A percentile compares a stretch with the other conserved stretches of the same genome.
Conservation (phyloP, 148 eudicot species). For the Amaranthus palmeri region DNA sequence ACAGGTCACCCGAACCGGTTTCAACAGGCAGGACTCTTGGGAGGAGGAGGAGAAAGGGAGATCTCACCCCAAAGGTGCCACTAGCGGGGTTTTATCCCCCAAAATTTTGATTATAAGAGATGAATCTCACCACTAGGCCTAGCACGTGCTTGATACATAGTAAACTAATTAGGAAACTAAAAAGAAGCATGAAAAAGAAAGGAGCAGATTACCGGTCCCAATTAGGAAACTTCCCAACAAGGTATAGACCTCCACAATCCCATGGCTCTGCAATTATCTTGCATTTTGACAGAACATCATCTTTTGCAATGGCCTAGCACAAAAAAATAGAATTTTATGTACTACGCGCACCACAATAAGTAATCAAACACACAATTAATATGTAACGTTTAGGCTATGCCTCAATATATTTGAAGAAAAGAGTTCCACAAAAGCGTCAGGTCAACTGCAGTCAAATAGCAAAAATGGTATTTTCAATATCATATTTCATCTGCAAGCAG, state of each 20-base stretch:
- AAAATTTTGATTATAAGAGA: too few relatives aligned
- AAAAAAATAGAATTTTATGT: slow-evolving; percentile 1
- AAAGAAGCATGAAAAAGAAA: background rate
- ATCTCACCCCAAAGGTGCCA: too few relatives aligned
- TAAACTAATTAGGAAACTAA: background rate
- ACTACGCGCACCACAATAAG: slow-evolving; percentile 9
- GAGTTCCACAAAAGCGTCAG: background rate
- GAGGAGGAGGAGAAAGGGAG: too few relatives aligned
- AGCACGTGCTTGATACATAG: too few relatives aligned
- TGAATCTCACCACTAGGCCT: too few relatives aligned
- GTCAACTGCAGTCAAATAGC: background rate
- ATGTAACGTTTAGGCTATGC: background rate
- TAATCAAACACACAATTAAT: background rate
- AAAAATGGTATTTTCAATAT: background rate
- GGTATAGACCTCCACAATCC: slow-evolving; percentile 99
- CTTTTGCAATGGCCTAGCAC: slow-evolving; percentile 93
- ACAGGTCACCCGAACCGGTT: too few relatives aligned
- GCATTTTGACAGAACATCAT: slow-evolving; percentile 63
- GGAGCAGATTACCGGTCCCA: slow-evolving; percentile 83
- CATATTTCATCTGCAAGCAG: background rate
- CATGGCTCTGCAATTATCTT: slow-evolving; percentile 97
- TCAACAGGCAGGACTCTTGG: too few relatives aligned
- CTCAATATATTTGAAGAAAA: background rate
- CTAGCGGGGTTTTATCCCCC: too few relatives aligned
- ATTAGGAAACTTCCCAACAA: slow-evolving; percentile 91